Evolutionary conservation across 257 asterid genomes (phyloP), one percentile per base, ranked within the genome.

Genomic region (Lycium ferocissimum): DNA sequence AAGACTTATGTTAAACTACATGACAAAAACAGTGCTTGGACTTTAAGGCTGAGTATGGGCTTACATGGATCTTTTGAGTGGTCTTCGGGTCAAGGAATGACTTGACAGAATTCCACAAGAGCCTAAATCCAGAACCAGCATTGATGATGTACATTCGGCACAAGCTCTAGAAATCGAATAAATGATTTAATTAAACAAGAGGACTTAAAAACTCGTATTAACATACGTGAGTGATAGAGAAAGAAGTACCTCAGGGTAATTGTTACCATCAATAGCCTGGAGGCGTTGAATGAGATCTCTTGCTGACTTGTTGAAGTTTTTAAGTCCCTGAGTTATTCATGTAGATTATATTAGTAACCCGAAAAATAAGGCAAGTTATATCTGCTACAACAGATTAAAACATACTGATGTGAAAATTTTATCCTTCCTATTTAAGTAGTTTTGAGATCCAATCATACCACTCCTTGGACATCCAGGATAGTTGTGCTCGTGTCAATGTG

Each of bases 401-500:
- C 79, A 83, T 17, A 43, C 18, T 17, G n/a, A n/a, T 37, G 57
- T n/a, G 38, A 22, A 66, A 83, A 47, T 9, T 12, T 9, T 2
- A 14, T 69, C 58, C 37, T 9, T 9, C 35, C 12, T 53, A 2
- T 38, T 33, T 54, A 37, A 12, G 38, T 18, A 62, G 17, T 63
- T 61, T 2, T 69, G 47, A 43, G 18, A 26, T 69, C 47, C 56
- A 12, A 26, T 37, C 92, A 17, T 93, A 97, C 99, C 93, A 97
- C 98, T 92, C 99, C 99, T 89, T 95, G 98, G 86, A 97, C 99
- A 91, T 97, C 99, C 85, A 95, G 84, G 70, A 97, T 97, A 85
- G 99, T 97, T 15, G 99, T 97, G 93, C 99, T 97, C 87, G 95
- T 97, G 62, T 97, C 99, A 73, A 97, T 90, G 89, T 95, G 97